Evolutionary conservation across 2,329 filamentous ascomycete genomes (phyloP).

Genomic region (Fonsecaea monophora): DNA sequence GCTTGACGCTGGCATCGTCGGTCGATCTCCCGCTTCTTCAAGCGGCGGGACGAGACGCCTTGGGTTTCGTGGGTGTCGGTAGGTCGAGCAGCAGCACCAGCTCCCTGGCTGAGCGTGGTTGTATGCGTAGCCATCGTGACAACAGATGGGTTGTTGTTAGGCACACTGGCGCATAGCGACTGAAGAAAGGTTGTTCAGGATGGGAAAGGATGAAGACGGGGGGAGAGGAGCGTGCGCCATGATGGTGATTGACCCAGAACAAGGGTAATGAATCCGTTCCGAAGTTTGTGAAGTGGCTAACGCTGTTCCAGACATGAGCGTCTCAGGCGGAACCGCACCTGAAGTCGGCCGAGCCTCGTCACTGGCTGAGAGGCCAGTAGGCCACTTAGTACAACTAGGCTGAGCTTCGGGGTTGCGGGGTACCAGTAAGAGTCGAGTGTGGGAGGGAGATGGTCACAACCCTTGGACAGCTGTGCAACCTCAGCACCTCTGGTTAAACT

Average conservation of each 20-base stretch:
- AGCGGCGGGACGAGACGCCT: conserved; percentile 35
- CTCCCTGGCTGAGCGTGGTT: not conserved
- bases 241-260: not conserved
- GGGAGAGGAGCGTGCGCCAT: not conserved
- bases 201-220: not conserved
- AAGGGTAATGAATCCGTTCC: not conserved
- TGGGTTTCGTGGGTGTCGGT: conserved; percentile 22
- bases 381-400: too few species aligned
- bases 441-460: not conserved
- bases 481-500: not conserved
- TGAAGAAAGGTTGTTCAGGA: not conserved
- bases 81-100: conserved; percentile 11
- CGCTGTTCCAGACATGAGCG: not conserved
- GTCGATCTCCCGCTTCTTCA: conserved; percentile 41
- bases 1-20: conserved; percentile 40
- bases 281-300: not conserved
- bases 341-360: not conserved
- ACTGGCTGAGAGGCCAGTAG: not conserved
- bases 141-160: conserved; percentile 2
- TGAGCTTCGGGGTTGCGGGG: not conserved
- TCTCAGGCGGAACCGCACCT: conserved; percentile 4
- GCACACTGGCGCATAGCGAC: conserved; percentile 1
- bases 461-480: not conserved
- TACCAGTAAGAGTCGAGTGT: not conserved
- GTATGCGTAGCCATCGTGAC: conserved; percentile 23